phyloP scores from a whole-genome alignment of 179 eudicot genomes.

The Monotropa hypopitys region DNA sequence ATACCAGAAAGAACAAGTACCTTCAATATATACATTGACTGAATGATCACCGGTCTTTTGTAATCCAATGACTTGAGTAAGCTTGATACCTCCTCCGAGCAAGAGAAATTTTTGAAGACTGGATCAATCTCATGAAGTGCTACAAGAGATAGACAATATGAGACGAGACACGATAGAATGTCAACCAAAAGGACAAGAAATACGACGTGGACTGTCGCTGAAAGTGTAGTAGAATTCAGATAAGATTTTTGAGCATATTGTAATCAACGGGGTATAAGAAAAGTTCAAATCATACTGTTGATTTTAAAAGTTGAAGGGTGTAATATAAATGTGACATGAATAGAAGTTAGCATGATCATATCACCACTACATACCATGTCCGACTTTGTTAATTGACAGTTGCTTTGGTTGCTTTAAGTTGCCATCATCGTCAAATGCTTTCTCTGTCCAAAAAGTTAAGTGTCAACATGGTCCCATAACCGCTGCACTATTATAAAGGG shows the following conservation, averaged over 20 bases:
- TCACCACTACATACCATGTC: slow-evolving; percentile 67
- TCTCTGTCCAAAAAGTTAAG: slow-evolving; percentile 37
- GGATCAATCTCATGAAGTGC: slow-evolving; percentile 78
- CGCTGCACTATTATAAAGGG: not conserved
- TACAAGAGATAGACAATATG: slow-evolving; percentile 18
- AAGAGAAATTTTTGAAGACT: slow-evolving; percentile 55
- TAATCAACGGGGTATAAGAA: not conserved
- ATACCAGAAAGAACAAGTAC: slow-evolving; percentile 20
- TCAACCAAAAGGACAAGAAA: not conserved
- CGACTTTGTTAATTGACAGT: slow-evolving; percentile 93
- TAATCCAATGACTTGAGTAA: slow-evolving; percentile 57
- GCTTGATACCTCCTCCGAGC: slow-evolving; percentile 48
- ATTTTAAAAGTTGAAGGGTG: not conserved
- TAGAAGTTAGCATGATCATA: not conserved
- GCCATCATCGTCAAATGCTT: slow-evolving; percentile 82
- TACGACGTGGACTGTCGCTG: too few species aligned
- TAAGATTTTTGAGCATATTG: not conserved
- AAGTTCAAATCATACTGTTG: not conserved
- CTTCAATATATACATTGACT: slow-evolving; percentile 98
- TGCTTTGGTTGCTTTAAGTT: slow-evolving; percentile 79
- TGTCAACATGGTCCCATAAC: not conserved
- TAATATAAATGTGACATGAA: not conserved
- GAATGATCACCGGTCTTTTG: slow-evolving; percentile 80
- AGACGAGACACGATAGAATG: not conserved
- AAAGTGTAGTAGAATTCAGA: not conserved